phyloP scores from a whole-genome alignment of 805 yeast species.

The Priceomyces castillae region DNA sequence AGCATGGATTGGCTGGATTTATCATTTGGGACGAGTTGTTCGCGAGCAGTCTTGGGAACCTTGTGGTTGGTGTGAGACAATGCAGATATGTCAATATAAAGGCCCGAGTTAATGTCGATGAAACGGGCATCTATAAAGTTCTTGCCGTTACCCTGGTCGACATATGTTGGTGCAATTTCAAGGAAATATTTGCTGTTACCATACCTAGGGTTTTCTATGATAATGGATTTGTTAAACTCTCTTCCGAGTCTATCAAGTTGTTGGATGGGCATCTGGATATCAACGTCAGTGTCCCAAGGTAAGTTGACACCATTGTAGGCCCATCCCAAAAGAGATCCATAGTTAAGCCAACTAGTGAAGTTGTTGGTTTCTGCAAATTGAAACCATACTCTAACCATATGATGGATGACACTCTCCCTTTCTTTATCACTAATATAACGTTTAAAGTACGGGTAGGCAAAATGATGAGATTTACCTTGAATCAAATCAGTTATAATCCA shows the following conservation, averaged over 20 bases:
- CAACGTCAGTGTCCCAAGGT: slow-evolving; percentile 34
- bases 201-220: slow-evolving; percentile 28
- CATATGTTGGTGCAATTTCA: slow-evolving; percentile 25
- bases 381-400: slow-evolving; percentile 38
- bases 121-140: slow-evolving; percentile 38
- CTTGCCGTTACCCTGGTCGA: slow-evolving; percentile 42
- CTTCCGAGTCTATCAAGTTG: slow-evolving; percentile 24
- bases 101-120: slow-evolving; percentile 37
- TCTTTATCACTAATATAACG: slow-evolving; percentile 34
- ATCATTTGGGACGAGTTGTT: slow-evolving; percentile 6
- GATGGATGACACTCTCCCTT: slow-evolving; percentile 36
- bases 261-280: slow-evolving; percentile 26
- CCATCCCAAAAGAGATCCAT: slow-evolving; percentile 31
- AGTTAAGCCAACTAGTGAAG: slow-evolving; percentile 27
- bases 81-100: slow-evolving; percentile 46
- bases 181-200: slow-evolving; percentile 28
- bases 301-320: slow-evolving; percentile 29
- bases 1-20: slow-evolving; percentile 15
- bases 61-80: slow-evolving; percentile 25
- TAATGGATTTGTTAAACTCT: slow-evolving; percentile 21
- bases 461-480: slow-evolving; percentile 32
- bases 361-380: slow-evolving; percentile 31
- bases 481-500: slow-evolving; percentile 37
- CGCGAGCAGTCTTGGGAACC: slow-evolving; percentile 15
- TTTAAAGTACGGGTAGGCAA: slow-evolving; percentile 37